phyloP scores from a whole-genome alignment of 129 eudicot genomes.

The Flaveria trinervia region DNA sequence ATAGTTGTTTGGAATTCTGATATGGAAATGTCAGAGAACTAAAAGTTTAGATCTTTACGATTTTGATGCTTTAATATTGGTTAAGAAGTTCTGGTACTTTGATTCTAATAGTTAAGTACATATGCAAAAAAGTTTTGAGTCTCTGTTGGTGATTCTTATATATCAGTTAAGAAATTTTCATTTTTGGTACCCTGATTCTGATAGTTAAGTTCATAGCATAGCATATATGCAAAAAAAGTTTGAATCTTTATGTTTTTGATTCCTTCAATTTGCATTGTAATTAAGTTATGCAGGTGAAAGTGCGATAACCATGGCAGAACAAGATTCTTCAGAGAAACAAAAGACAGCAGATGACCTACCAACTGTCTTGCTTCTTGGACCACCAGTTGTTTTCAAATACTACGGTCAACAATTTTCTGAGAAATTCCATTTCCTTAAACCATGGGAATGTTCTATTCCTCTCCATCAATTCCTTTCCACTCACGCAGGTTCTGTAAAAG shows the following conservation, averaged over 20 bases:
- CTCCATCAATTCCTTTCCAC: slow-evolving; percentile 40
- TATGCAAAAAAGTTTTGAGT: no score
- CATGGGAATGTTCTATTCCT: slow-evolving; percentile 47
- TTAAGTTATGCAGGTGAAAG: slow-evolving; percentile 19
- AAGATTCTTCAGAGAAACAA: slow-evolving; percentile 13
- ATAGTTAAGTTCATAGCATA: neutral
- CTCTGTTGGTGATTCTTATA: no score
- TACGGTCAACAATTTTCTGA: slow-evolving; percentile 32
- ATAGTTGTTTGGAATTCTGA: no score
- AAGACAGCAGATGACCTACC: slow-evolving; percentile 17
- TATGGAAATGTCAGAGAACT: no score
- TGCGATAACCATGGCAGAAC: slow-evolving; percentile 18
- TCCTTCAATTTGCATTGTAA: neutral
- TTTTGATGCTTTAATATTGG: no score
- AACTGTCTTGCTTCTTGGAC: slow-evolving; percentile 37
- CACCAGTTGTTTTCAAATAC: slow-evolving; percentile 24
- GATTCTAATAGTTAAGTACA: no score
- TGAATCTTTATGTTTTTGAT: neutral
- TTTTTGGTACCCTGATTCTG: neutral
- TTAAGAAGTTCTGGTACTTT: no score
- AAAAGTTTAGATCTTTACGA: no score
- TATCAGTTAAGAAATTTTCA: no score
- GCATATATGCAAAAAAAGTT: neutral
- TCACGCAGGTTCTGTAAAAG: slow-evolving; percentile 36
- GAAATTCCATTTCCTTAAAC: slow-evolving; percentile 38